A percentile compares a stretch with the other conserved stretches of the same genome.
These are phyloP conservation scores for Solanum chaucha DNA, from an alignment of 257 asterid species.

Conservation along the genomic window DNA sequence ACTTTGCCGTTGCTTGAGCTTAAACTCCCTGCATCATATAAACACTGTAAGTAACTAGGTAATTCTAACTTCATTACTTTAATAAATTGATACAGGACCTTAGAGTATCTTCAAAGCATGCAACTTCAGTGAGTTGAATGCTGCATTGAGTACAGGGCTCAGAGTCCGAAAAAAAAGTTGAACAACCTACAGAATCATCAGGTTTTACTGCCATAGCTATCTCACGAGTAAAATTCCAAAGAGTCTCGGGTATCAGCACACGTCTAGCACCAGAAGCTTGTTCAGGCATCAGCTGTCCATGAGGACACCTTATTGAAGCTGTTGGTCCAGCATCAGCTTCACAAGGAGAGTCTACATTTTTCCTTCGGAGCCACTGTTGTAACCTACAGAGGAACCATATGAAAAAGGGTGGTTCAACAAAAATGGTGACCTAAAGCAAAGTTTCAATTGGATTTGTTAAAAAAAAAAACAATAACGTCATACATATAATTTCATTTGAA, in stretches of 20 bases:
- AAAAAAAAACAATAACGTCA: not conserved
- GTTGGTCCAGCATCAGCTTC: slow-evolving; percentile 98
- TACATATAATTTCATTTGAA: not conserved
- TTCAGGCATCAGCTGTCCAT: slow-evolving; percentile 86
- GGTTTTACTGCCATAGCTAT: slow-evolving; percentile 75
- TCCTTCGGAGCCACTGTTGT: slow-evolving; percentile 92
- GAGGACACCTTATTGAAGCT: slow-evolving; percentile 83
- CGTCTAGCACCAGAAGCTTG: slow-evolving; percentile 87
- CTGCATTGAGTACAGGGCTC: slow-evolving; percentile 73
- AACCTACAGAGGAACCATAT: slow-evolving; percentile 49
- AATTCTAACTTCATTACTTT: slow-evolving; percentile 3
- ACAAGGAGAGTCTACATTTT: slow-evolving; percentile 63
- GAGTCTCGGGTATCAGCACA: slow-evolving; percentile 64
- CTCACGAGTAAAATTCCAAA: slow-evolving; percentile 67
- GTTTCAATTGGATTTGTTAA: not conserved
- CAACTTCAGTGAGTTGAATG: slow-evolving; percentile 62
- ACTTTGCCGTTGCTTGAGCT: slow-evolving; percentile 64
- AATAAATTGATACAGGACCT: slow-evolving; percentile 40
- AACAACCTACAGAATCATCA: slow-evolving; percentile 56
- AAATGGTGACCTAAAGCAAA: not conserved
- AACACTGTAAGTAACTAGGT: not conserved
- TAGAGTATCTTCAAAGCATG: slow-evolving; percentile 71
- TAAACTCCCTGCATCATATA: slow-evolving; percentile 71
- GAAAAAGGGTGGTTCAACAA: not conserved
- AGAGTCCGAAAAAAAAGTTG: slow-evolving; percentile 53